Conservation (phyloP, 768 basidiomycete species). For the Boletellus sp. region DNA sequence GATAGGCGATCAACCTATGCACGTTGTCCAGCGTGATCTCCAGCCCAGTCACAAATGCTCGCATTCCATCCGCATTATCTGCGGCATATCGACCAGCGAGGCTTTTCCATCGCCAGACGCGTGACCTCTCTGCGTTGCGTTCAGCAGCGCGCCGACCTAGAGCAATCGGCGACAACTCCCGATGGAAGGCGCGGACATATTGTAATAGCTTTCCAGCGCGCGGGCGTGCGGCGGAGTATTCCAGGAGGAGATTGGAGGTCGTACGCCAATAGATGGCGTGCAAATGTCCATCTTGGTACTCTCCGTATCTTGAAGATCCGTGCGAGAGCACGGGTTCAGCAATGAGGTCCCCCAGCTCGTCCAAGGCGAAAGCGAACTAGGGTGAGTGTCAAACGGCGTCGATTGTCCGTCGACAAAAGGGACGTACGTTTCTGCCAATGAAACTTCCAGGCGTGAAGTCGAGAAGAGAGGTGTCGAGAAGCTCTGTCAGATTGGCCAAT, state of each 20-base stretch:
- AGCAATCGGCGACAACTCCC: conserved; percentile 4
- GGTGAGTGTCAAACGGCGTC: background rate
- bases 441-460: conserved; percentile 26
- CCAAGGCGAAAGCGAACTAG: conserved; percentile 29
- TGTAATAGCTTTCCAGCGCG: conserved; percentile 16
- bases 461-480: conserved; percentile 17
- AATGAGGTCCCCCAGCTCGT: conserved; percentile 24
- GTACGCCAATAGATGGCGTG: conserved; percentile 29
- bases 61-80: conserved; percentile 8
- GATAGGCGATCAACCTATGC: conserved; percentile 21
- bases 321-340: conserved; percentile 1
- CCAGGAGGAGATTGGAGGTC: conserved; percentile 30
- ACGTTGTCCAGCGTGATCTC: conserved; percentile 20
- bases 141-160: background rate
- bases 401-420: background rate
- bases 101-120: conserved; percentile 9
- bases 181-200: conserved; percentile 17
- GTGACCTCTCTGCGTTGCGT: background rate
- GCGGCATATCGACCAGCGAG: background rate
- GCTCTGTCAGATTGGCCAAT: conserved; percentile 20
- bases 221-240: conserved; percentile 29
- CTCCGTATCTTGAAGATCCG: background rate
- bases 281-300: conserved; percentile 12
- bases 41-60: conserved; percentile 17
- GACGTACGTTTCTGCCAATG: conserved; percentile 28